phyloP scores from a whole-genome alignment of 2,329 filamentous ascomycete genomes.

The Scedosporium boydii region DNA sequence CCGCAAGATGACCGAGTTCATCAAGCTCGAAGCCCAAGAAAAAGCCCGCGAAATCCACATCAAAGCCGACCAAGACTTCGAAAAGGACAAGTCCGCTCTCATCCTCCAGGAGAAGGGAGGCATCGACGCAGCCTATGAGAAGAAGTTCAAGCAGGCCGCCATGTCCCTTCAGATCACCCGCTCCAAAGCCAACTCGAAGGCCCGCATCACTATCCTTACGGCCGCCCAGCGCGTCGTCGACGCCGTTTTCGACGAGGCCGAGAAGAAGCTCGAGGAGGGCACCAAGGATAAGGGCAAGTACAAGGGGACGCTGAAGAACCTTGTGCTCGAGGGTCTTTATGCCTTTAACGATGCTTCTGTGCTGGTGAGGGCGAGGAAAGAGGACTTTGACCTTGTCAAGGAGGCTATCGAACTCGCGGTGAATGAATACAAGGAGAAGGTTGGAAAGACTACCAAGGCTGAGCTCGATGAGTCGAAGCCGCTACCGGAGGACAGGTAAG shows the following conservation, averaged over 20 bases:
- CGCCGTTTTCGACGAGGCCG: conserved; percentile 73
- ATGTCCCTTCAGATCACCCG: conserved; percentile 99
- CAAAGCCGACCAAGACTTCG: conserved; percentile 98
- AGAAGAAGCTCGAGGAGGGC: conserved; percentile 57
- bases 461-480: conserved; percentile 70
- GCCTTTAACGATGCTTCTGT: conserved; percentile 74
- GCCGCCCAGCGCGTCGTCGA: conserved; percentile 88
- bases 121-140: conserved; percentile 90
- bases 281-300: conserved; percentile 67
- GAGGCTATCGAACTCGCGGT: conserved; percentile 69
- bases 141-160: conserved; percentile 97
- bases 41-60: conserved; percentile 96
- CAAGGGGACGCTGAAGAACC: conserved; percentile 62
- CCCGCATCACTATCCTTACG: conserved; percentile 75
- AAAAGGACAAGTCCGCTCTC: conserved; percentile 97
- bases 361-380: conserved; percentile 65
- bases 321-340: conserved; percentile 86
- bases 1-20: conserved; percentile 99
- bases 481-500: conserved; percentile 76
- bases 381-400: conserved; percentile 65
- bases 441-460: conserved; percentile 59
- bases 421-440: conserved; percentile 74
- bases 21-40: conserved; percentile 94
- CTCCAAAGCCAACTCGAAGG: conserved; percentile 94
- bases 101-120: conserved; percentile 88